These are phyloP conservation scores for Odonthalia washingtoniensis DNA, from an alignment of 31 red algal species.

Conservation along the genomic window DNA sequence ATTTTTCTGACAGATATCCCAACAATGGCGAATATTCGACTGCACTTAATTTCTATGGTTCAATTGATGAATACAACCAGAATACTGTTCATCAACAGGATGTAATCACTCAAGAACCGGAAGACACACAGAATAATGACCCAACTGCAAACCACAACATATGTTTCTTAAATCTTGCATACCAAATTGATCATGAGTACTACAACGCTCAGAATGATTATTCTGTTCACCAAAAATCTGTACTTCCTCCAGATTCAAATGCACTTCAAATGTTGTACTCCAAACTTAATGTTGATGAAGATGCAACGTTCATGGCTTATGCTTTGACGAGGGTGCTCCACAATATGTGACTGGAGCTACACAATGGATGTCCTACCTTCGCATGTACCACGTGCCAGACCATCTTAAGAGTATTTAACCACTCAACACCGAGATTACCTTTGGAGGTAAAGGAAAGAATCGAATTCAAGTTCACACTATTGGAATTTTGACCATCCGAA, in stretches of 20 bases:
- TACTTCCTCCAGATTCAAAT: background rate
- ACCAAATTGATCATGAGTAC: background rate
- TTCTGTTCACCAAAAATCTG: background rate
- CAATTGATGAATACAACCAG: background rate
- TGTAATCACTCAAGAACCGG: background rate
- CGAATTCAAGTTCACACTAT: background rate
- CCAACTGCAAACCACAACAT: background rate
- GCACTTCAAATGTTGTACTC: background rate
- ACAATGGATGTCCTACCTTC: slow-evolving; percentile 14
- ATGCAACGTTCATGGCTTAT: slow-evolving; percentile 21
- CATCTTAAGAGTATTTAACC: background rate
- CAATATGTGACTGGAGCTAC: slow-evolving; percentile 27
- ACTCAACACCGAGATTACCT: slow-evolving; percentile 5
- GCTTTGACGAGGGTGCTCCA: slow-evolving; percentile 14
- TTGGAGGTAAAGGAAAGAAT: slow-evolving; percentile 21
- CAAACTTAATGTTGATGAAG: background rate
- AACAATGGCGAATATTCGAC: background rate
- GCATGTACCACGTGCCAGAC: slow-evolving; percentile 8
- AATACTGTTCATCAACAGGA: background rate
- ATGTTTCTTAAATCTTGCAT: background rate
- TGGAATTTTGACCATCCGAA: slow-evolving; percentile 15
- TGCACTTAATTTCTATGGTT: background rate
- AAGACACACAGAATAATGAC: background rate
- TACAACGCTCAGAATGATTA: background rate
- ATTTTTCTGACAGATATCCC: background rate